phyloP scores from a whole-genome alignment of 2,329 filamentous ascomycete genomes.

The Nemania serpens region DNA sequence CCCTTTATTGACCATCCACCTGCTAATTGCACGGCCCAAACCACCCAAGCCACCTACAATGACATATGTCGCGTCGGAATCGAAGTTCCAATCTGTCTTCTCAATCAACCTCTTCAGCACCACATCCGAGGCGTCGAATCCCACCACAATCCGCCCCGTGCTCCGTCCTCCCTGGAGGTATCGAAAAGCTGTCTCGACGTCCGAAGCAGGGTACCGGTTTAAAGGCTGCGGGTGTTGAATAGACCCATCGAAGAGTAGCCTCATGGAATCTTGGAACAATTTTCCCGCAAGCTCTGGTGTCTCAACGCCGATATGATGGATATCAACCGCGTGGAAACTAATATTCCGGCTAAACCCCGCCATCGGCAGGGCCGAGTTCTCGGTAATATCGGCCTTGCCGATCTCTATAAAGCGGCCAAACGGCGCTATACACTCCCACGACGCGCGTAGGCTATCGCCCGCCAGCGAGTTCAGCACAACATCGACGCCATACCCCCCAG shows the following conservation, averaged over 20 bases:
- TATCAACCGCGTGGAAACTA: conserved; percentile 13
- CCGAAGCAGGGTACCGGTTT: neutral
- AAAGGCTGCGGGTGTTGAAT: conserved; percentile 5
- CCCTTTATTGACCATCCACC: conserved; percentile 31
- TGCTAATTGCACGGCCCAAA: conserved; percentile 27
- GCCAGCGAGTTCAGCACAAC: conserved; percentile 46
- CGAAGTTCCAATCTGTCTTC: conserved; percentile 7
- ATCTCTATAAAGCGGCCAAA: conserved; percentile 44
- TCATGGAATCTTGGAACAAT: neutral
- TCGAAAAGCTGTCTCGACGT: conserved; percentile 23
- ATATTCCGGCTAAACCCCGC: conserved; percentile 4
- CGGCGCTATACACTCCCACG: conserved; percentile 48
- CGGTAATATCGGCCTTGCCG: conserved; percentile 17
- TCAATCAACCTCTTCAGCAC: neutral
- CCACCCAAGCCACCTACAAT: conserved; percentile 26
- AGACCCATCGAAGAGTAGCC: neutral
- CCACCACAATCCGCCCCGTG: conserved; percentile 17
- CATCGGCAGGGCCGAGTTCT: conserved; percentile 19
- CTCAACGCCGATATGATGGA: conserved; percentile 6
- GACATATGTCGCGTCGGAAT: conserved; percentile 18
- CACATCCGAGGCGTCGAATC: neutral
- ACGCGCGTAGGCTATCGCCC: conserved; percentile 44
- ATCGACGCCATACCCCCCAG: conserved; percentile 13
- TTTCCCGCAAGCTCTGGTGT: neutral
- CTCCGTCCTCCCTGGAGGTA: conserved; percentile 23